phyloP scores from a whole-genome alignment of 2,329 filamentous ascomycete species.

The Aspergillus terreus region DNA sequence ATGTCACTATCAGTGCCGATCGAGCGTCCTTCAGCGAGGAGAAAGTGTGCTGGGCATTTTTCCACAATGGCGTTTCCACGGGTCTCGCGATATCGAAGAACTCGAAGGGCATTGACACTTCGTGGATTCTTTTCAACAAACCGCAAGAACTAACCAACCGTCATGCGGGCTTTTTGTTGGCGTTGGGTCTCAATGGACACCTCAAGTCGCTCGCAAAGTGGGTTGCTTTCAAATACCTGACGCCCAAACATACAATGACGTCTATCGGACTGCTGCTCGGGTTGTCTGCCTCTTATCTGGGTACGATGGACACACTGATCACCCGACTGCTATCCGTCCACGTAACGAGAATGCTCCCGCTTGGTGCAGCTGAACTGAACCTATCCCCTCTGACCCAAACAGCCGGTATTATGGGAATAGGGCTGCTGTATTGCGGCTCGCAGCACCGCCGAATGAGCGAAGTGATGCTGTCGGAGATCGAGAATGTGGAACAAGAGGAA shows the following conservation, averaged over 20 bases:
- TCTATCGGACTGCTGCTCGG: slow-evolving; percentile 93
- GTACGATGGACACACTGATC: slow-evolving; percentile 95
- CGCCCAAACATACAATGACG: slow-evolving; percentile 98
- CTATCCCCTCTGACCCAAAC: slow-evolving; percentile 90
- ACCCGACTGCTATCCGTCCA: slow-evolving; percentile 92
- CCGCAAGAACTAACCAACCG: slow-evolving; percentile 87
- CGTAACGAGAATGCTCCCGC: slow-evolving; percentile 88
- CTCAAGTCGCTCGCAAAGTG: slow-evolving; percentile 93
- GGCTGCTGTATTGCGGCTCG: slow-evolving; percentile 87
- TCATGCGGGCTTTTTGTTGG: slow-evolving; percentile 91
- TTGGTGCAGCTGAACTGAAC: slow-evolving; percentile 90
- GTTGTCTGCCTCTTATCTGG: slow-evolving; percentile 86
- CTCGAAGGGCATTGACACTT: slow-evolving; percentile 92
- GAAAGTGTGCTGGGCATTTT: slow-evolving; percentile 97
- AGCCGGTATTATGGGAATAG: slow-evolving; percentile 95
- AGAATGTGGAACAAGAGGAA: slow-evolving; percentile 80
- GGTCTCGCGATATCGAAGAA: slow-evolving; percentile 85
- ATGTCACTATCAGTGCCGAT: slow-evolving; percentile 90
- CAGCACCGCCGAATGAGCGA: slow-evolving; percentile 98
- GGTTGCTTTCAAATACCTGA: slow-evolving; percentile 99
- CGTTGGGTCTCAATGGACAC: slow-evolving; percentile 89
- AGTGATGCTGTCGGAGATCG: slow-evolving; percentile 96
- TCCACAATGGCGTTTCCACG: slow-evolving; percentile 92
- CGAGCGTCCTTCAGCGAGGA: slow-evolving; percentile 85
- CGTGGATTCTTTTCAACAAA: slow-evolving; percentile 98